These are phyloP conservation scores for Diutina sp. DNA, from an alignment of 1,139 yeast genomes.

Conservation along the genomic window DNA sequence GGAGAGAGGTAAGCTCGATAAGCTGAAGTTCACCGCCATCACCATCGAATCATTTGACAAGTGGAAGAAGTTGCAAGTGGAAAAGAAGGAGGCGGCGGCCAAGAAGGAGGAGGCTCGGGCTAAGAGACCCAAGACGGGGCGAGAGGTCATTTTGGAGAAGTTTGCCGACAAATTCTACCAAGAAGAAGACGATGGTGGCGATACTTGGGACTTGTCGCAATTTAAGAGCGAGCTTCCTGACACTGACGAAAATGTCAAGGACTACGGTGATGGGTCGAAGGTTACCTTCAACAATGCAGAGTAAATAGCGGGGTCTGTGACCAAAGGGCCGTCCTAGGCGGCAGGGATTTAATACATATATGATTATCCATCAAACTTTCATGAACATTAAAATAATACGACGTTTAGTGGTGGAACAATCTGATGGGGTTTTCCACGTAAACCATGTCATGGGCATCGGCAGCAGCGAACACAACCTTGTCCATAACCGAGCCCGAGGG, in stretches of 20 bases:
- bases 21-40: conserved; percentile 71
- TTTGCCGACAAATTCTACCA: conserved; percentile 49
- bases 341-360: not conserved
- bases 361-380: not conserved
- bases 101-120: conserved; percentile 49
- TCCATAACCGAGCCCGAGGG: conserved; percentile 98
- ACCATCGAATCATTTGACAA: conserved; percentile 68
- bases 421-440: conserved; percentile 46
- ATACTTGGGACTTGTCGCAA: conserved; percentile 62
- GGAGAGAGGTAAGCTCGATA: conserved; percentile 80
- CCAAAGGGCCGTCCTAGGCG: not conserved
- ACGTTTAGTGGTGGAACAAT: conserved; percentile 77
- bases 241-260: conserved; percentile 29
- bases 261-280: conserved; percentile 40
- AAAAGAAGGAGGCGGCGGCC: conserved; percentile 38
- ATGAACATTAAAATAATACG: not conserved
- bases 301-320: not conserved
- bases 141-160: conserved; percentile 67
- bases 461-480: conserved; percentile 60
- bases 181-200: conserved; percentile 35
- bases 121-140: conserved; percentile 55
- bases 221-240: conserved; percentile 35
- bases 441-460: conserved; percentile 10
- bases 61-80: conserved; percentile 56
- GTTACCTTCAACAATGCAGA: not conserved